Evolutionary conservation across 176 grass and related monocot species (phyloP).

Genomic region (Thalia dealbata): DNA sequence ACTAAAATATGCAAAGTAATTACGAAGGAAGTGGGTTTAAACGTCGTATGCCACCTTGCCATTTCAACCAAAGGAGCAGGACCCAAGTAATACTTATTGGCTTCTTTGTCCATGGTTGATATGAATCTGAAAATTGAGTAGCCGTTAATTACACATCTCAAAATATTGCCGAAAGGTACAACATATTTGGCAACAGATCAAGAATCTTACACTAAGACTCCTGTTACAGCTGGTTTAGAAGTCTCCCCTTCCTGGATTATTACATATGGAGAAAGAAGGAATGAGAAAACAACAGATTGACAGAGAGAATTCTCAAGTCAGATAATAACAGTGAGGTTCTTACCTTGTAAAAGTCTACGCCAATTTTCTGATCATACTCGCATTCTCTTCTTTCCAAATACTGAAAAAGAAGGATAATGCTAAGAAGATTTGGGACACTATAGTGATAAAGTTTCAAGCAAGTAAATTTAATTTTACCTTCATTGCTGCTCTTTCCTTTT

Average conservation of each 20-base stretch:
- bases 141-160: background rate
- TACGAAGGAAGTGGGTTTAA: background rate
- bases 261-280: background rate
- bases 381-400: constrained; percentile 50
- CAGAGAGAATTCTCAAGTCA: no score
- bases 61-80: constrained; percentile 34
- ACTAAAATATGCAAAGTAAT: background rate
- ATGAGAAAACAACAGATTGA: background rate
- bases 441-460: background rate
- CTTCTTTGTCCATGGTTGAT: constrained; percentile 29
- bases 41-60: constrained; percentile 23
- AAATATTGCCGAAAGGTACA: background rate
- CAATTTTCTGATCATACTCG: constrained; percentile 31
- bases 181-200: background rate
- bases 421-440: background rate
- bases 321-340: background rate
- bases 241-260: constrained; percentile 29
- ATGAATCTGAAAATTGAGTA: constrained; percentile 24
- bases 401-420: constrained; percentile 7
- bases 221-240: constrained; percentile 21
- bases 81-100: constrained; percentile 40
- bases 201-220: constrained; percentile 29
- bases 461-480: constrained; percentile 17
- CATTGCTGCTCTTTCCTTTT: constrained; percentile 29
- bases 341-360: constrained; percentile 33